Evolutionary conservation across 2,329 filamentous ascomycete genomes (phyloP).

Genomic region (Xylariaceae sp.): DNA sequence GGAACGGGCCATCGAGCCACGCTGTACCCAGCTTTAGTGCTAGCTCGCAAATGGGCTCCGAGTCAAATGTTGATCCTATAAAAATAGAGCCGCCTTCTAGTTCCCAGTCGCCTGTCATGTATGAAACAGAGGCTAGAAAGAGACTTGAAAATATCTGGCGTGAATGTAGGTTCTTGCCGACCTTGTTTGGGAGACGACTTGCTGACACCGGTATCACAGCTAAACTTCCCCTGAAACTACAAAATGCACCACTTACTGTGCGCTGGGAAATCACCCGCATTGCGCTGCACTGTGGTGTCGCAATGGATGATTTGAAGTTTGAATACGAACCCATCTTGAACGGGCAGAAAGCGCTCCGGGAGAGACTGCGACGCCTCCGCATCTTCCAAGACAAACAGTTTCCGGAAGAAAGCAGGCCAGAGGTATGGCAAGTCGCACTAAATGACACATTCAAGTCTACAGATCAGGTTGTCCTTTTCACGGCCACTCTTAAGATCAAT

Average conservation of each 20-base stretch:
- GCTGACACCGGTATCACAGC: no score
- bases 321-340: constrained; percentile 38
- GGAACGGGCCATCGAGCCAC: constrained; percentile 2
- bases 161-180: no score
- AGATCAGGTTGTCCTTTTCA: constrained; percentile 40
- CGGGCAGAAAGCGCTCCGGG: constrained; percentile 43
- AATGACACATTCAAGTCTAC: constrained; percentile 31
- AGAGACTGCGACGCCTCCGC: constrained; percentile 35
- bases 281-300: constrained; percentile 42
- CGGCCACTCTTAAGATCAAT: constrained; percentile 39
- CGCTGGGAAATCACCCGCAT: constrained; percentile 51
- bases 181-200: constrained; percentile 4
- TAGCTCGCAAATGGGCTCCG: no score
- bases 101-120: background rate
- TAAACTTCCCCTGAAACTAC: constrained; percentile 37
- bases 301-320: constrained; percentile 34
- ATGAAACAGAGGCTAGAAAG: constrained; percentile 14
- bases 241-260: constrained; percentile 44
- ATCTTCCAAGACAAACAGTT: constrained; percentile 43
- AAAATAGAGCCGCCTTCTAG: constrained; percentile 1
- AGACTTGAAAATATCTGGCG: constrained; percentile 29
- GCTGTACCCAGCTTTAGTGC: no score
- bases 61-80: constrained; percentile 3
- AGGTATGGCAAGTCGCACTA: constrained; percentile 45
- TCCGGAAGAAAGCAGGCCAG: constrained; percentile 42